Evolutionary conservation across 805 yeast species (phyloP).

Genomic region (Yamadazyma kitorensis): DNA sequence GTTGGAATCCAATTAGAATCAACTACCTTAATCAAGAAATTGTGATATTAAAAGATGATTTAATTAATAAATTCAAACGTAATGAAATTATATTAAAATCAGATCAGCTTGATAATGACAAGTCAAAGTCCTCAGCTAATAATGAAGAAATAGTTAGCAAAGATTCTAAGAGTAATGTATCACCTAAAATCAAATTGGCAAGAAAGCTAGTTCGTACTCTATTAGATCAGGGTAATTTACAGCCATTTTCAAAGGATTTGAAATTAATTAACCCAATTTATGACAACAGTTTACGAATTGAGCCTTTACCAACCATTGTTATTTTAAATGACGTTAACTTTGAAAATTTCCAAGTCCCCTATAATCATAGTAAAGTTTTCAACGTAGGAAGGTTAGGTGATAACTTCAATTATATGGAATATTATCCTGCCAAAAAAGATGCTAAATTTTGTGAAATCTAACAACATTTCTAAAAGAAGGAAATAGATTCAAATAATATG

Average conservation of each 20-base stretch:
- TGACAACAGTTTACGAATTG: slow-evolving; percentile 65
- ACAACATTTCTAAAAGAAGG: no score
- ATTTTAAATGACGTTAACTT: slow-evolving; percentile 70
- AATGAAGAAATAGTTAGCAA: slow-evolving; percentile 13
- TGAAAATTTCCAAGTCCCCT: slow-evolving; percentile 69
- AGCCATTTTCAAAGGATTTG: slow-evolving; percentile 66
- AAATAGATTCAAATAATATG: no score
- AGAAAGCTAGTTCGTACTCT: slow-evolving; percentile 75
- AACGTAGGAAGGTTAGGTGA: slow-evolving; percentile 58
- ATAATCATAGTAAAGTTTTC: slow-evolving; percentile 76
- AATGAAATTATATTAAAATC: slow-evolving; percentile 59
- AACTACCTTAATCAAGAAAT: slow-evolving; percentile 84
- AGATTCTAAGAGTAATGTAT: slow-evolving; percentile 18
- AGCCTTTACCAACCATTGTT: slow-evolving; percentile 70
- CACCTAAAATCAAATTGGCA: slow-evolving; percentile 54
- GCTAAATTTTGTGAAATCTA: slow-evolving; percentile 17
- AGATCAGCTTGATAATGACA: slow-evolving; percentile 23
- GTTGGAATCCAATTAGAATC: slow-evolving; percentile 78
- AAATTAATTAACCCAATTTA: slow-evolving; percentile 68
- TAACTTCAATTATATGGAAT: slow-evolving; percentile 68
- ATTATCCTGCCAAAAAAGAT: slow-evolving; percentile 54
- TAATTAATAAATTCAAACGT: slow-evolving; percentile 66
- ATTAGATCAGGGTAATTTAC: slow-evolving; percentile 81
- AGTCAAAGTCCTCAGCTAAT: slow-evolving; percentile 15
- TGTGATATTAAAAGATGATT: slow-evolving; percentile 68